Conservation (phyloP, 371 early-diverging fungal genomes). For the Lichtheimia hyalospora region DNA sequence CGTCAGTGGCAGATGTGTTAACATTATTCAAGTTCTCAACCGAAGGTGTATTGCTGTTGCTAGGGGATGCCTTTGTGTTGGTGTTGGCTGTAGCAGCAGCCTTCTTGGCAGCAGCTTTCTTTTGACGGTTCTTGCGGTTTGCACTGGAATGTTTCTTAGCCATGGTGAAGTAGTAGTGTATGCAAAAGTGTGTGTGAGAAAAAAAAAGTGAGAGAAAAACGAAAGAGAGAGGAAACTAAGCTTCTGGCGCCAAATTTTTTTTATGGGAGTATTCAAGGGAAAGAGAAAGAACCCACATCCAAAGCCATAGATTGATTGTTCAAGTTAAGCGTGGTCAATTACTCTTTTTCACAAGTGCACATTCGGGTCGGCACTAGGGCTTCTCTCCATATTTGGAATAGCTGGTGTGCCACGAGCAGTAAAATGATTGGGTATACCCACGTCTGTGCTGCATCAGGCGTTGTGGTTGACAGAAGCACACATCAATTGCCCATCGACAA, state of each 20-base stretch:
- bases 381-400: neutral
- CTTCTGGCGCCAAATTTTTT: constrained; percentile 2
- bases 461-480: too few relatives aligned
- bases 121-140: neutral
- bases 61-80: neutral
- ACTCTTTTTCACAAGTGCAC: constrained; percentile 1
- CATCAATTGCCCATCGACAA: too few relatives aligned
- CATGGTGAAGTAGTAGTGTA: neutral
- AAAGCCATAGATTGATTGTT: too few relatives aligned
- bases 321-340: constrained; percentile 1
- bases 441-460: too few relatives aligned
- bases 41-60: too few relatives aligned
- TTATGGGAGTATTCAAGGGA: neutral
- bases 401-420: neutral
- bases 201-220: neutral
- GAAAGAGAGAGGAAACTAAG: neutral
- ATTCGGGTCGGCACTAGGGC: neutral
- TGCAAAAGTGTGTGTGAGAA: neutral
- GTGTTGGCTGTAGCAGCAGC: neutral
- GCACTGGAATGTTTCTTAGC: neutral
- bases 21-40: neutral
- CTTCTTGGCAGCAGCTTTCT: constrained; percentile 1
- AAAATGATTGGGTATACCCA: neutral
- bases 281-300: too few relatives aligned
- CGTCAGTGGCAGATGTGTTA: neutral